A percentile compares a stretch with the other conserved stretches of the same genome.
These are phyloP conservation scores for Calendula officinalis DNA, from an alignment of 129 eudicot genomes.

Conservation along the genomic window DNA sequence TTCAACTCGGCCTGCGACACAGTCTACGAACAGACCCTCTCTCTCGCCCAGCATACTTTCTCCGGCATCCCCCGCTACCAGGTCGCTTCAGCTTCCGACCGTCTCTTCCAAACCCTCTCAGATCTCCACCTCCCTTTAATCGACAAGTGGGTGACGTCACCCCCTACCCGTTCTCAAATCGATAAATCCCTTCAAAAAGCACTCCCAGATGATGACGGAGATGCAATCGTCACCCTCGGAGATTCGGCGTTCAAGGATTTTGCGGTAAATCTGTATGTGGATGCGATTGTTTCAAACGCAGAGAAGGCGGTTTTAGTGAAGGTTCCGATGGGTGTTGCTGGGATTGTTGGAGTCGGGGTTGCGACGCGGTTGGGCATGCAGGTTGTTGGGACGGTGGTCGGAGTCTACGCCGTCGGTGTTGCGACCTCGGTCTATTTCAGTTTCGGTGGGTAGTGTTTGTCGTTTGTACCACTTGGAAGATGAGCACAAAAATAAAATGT, in stretches of 20 bases:
- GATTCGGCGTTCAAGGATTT: slow-evolving; percentile 48
- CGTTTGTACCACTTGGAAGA: too few species aligned
- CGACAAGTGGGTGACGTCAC: slow-evolving; percentile 53
- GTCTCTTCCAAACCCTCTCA: slow-evolving; percentile 53
- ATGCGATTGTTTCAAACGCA: slow-evolving; percentile 51
- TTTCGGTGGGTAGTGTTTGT: slow-evolving; percentile 30
- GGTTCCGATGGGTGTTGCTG: slow-evolving; percentile 54
- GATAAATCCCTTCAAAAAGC: slow-evolving; percentile 38
- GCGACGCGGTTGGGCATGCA: slow-evolving; percentile 38
- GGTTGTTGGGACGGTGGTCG: slow-evolving; percentile 57
- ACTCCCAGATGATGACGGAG: background rate
- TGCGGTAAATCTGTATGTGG: slow-evolving; percentile 44
- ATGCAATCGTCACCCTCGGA: slow-evolving; percentile 25
- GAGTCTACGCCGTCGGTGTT: slow-evolving; percentile 67
- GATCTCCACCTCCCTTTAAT: slow-evolving; percentile 32
- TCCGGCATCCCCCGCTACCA: slow-evolving; percentile 73
- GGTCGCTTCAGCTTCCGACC: slow-evolving; percentile 52
- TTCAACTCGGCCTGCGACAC: slow-evolving; percentile 66
- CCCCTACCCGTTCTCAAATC: slow-evolving; percentile 63
- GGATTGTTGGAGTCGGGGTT: slow-evolving; percentile 67
- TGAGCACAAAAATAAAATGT: too few species aligned
- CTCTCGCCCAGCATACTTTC: slow-evolving; percentile 66
- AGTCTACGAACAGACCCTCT: slow-evolving; percentile 39
- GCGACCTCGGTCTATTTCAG: slow-evolving; percentile 56
- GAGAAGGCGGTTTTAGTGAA: slow-evolving; percentile 38